Evolutionary conservation across 495 filamentous ascomycete species (phyloP).

Genomic region (Hypoxylon fuscum): DNA sequence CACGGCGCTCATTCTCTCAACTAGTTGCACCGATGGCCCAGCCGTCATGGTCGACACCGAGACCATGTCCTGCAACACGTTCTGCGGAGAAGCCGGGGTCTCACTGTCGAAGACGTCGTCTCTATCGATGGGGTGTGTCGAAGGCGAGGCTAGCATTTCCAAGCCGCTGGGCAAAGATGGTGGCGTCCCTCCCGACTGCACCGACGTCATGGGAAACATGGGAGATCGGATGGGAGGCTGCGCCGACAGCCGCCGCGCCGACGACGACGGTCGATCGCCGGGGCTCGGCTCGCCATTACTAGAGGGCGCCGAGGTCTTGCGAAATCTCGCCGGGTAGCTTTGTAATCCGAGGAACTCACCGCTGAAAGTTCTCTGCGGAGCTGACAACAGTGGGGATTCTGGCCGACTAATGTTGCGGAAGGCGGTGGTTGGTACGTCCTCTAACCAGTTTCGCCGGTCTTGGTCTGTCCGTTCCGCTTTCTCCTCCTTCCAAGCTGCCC

Average conservation of each 20-base stretch:
- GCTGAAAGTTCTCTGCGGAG: slow-evolving; percentile 57
- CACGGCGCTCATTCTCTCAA: slow-evolving; percentile 94
- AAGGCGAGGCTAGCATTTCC: slow-evolving; percentile 43
- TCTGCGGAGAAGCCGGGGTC: slow-evolving; percentile 71
- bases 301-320: slow-evolving; percentile 56
- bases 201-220: slow-evolving; percentile 28
- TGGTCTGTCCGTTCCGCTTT: slow-evolving; percentile 72
- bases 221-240: slow-evolving; percentile 50
- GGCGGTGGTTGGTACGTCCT: slow-evolving; percentile 56
- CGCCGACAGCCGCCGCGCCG: slow-evolving; percentile 50
- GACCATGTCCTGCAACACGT: slow-evolving; percentile 84
- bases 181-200: slow-evolving; percentile 32
- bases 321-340: slow-evolving; percentile 50
- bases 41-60: slow-evolving; percentile 88
- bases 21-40: slow-evolving; percentile 92
- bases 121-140: slow-evolving; percentile 70
- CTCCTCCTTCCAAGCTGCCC: slow-evolving; percentile 73
- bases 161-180: slow-evolving; percentile 37
- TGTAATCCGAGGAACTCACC: slow-evolving; percentile 57
- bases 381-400: slow-evolving; percentile 54
- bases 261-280: slow-evolving; percentile 41
- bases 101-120: slow-evolving; percentile 73
- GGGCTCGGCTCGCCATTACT: slow-evolving; percentile 53
- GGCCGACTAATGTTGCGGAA: slow-evolving; percentile 56
- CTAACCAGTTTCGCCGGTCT: slow-evolving; percentile 78